Conservation (phyloP, 1,284 basidiomycete genomes). For the Cystobasidiaceae sp. region DNA sequence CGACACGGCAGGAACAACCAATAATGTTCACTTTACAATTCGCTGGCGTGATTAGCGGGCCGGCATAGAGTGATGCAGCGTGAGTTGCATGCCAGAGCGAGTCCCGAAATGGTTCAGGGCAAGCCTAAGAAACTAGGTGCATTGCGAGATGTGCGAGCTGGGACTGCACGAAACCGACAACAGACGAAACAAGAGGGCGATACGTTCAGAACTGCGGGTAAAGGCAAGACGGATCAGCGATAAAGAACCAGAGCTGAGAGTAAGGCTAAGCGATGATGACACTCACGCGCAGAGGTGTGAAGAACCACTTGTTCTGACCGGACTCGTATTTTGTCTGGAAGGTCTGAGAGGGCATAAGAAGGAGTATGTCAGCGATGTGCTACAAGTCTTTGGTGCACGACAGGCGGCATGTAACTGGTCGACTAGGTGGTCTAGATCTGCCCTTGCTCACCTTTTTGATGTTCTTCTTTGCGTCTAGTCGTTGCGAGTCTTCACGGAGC, state of each 20-base stretch:
- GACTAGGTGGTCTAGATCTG: too few species aligned
- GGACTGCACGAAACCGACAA: background rate
- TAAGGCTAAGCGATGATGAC: background rate
- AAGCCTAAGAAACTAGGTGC: background rate
- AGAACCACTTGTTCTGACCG: conserved; percentile 96
- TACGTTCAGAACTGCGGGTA: conserved; percentile 30
- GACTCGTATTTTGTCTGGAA: conserved; percentile 84
- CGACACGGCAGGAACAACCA: too few species aligned
- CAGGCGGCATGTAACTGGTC: background rate
- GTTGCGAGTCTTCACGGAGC: conserved; percentile 85
- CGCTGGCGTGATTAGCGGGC: too few species aligned
- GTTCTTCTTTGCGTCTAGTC: conserved; percentile 88
- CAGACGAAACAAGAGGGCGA: background rate
- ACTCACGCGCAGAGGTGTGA: conserved; percentile 56
- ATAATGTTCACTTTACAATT: too few species aligned
- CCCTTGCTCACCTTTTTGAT: conserved; percentile 68
- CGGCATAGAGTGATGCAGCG: too few species aligned
- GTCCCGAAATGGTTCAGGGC: too few species aligned
- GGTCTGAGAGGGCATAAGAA: conserved; percentile 43
- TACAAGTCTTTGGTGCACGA: background rate
- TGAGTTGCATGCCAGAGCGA: too few species aligned
- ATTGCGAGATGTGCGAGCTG: too few species aligned
- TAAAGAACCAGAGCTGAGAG: background rate
- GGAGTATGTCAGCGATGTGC: background rate
- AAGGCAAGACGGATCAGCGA: conserved; percentile 55